phyloP scores from a whole-genome alignment of 192 early-diverging fungal genomes.

The Coemansia sp. region DNA sequence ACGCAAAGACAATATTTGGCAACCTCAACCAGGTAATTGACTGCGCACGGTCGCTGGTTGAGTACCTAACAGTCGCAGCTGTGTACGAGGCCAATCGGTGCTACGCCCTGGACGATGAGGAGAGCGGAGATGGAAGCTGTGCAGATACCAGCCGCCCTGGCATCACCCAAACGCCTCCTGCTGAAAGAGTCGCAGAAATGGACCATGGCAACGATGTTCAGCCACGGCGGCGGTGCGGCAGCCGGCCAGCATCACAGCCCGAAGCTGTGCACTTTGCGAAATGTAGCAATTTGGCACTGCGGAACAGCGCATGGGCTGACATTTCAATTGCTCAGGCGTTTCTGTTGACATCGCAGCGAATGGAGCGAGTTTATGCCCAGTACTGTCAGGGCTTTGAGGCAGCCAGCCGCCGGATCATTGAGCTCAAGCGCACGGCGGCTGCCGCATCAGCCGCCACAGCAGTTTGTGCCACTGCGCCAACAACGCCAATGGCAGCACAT shows the following conservation, averaged over 20 bases:
- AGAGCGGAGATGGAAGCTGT: conserved; percentile 30
- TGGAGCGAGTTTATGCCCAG: conserved; percentile 47
- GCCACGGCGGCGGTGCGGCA: conserved; percentile 10
- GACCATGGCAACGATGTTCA: background rate
- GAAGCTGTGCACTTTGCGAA: conserved; percentile 12
- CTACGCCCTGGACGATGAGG: conserved; percentile 5
- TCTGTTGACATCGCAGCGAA: conserved; percentile 40
- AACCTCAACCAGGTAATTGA: conserved; percentile 75
- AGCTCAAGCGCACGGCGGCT: conserved; percentile 35
- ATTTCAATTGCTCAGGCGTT: conserved; percentile 52
- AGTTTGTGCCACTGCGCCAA: conserved; percentile 18
- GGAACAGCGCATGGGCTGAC: conserved; percentile 45
- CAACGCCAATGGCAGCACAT: conserved; percentile 30
- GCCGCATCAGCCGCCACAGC: conserved; percentile 11
- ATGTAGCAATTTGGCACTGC: conserved; percentile 12
- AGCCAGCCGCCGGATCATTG: conserved; percentile 46
- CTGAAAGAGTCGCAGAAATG: too few species aligned
- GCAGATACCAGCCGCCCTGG: background rate
- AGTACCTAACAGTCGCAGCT: conserved; percentile 62
- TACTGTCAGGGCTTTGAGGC: conserved; percentile 56
- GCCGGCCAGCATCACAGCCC: conserved; percentile 25
- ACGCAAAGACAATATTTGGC: conserved; percentile 72
- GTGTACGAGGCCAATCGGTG: conserved; percentile 49
- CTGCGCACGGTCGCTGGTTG: conserved; percentile 65
- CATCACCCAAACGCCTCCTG: background rate